phyloP scores from a whole-genome alignment of 257 asterid species.

The Petunia secreta region DNA sequence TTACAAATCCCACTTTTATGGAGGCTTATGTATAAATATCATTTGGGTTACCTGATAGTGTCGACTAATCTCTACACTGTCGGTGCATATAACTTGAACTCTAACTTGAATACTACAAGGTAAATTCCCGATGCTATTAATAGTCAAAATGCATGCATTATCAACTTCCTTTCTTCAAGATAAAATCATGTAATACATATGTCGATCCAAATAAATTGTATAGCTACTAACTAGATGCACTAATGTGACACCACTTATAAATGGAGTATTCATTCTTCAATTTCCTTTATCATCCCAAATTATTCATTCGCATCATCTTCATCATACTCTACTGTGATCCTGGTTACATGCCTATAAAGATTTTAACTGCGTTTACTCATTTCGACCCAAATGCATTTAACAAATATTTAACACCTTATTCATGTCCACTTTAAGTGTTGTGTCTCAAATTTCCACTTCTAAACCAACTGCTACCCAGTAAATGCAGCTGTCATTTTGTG shows the following conservation, averaged over 20 bases:
- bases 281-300: neutral
- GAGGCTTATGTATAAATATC: no score
- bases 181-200: neutral
- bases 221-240: neutral
- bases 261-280: neutral
- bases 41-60: no score
- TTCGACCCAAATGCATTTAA: neutral
- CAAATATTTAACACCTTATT: neutral
- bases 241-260: neutral
- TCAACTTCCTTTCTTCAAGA: neutral
- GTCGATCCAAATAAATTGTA: neutral
- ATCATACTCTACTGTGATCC: neutral
- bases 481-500: neutral
- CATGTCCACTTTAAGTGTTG: neutral
- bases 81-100: no score
- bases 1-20: no score
- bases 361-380: neutral
- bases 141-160: neutral
- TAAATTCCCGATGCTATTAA: neutral
- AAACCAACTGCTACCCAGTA: conserved; percentile 13
- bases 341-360: neutral
- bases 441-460: neutral
- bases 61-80: no score
- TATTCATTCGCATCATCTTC: neutral
- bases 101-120: neutral